Base-by-base conservation (phyloP, 352 stramenopile genomes). In the Pythium aphanidermatum region DNA sequence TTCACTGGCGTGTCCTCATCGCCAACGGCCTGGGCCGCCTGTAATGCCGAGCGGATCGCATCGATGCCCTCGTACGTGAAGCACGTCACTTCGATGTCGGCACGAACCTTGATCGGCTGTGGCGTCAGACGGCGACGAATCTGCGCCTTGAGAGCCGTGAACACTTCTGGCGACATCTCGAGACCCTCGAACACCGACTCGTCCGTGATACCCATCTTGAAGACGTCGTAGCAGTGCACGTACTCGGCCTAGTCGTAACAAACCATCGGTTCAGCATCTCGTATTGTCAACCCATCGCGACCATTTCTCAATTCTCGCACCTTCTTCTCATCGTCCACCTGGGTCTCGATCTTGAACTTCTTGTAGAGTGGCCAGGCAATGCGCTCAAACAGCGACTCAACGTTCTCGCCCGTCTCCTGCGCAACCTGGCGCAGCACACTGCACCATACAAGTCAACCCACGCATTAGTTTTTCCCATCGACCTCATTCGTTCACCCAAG, bases 11-110 rank as follows among this genome's bases (percentile, higher is more conserved):
- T 88, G 13, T 96, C 86, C 30, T 97, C 87, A 31, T 78, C 90
- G 38, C 86, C 83, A 21, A 86, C 49, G 25, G 67, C 67, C 61
- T 97, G 79, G 20, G 63, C 87, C n/a, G 79, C 82, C 51, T 97
- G 89, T 30, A 99, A 77, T 16, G 96, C 96, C 44, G 95, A 95
- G 19, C 95, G 91, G 51, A 99, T 99, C 33, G 96, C 96, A 61
- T 99, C 96, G 58, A 99, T 99, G 27, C 97, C 97, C 65, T 99
- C 96, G 74, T 99, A 99, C 35, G 92, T 98, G 68, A 99, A 99
- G 81, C 97, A 99, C 28, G 94, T 99, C 40, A 99, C 96, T 55
- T 99, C 96, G 61, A 99, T 97, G 62, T 99, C 97, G 25, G 96
- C 95, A 35, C 97, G 91, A 52, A 99, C 96, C 78, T 99, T 99